Evolutionary conservation across 805 yeast species (phyloP), one percentile per base, ranked within the genome.

Genomic region (Metschnikowia lochheadii): DNA sequence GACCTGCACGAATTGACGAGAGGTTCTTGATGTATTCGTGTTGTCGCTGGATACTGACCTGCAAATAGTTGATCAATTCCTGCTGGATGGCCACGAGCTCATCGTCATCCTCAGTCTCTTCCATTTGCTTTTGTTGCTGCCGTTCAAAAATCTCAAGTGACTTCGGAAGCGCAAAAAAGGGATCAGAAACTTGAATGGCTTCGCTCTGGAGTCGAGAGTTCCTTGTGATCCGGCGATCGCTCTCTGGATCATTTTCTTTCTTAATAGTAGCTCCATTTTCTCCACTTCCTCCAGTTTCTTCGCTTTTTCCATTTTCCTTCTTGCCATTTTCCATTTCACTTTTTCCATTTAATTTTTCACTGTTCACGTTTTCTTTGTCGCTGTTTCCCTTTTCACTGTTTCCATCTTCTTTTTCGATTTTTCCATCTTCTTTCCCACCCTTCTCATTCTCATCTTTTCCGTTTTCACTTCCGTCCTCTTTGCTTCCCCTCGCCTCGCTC

Each of bases 21-120:
- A 94, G 71, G 53, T 90, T 87, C 60, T 92, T 78, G 46, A 90
- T 84, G 63, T 85, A 92, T 66, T 94, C 98, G 62, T 89, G 90
- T 57, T 73, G 78, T 59, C 78, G 63, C 58, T 74, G 78, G 31
- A 73, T 70, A 53, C 77, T 70, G 36, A 73, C 75, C 50, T 74
- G 78, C 46, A 74, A 58, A 52, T 70, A 72, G 56, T 71, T 73
- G 46, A 70, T 63, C 51, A 74, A 60, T 39, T 73, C 77, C 44
- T 69, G 82, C 66, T 91, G 96, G 41, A 89, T 73, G 0, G 86
- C 85, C 41, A 85, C 50, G 20, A 62, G 54, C 53, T 69, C 70
- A 36, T 64, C 65, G 15, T 45, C 55, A 32, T 56, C 54, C 20
- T 62, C 64, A 37, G 59, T 62, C 23, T 56, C 54, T 41, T 56